Evolutionary conservation across 23 red algal genomes (phyloP), one percentile per base, ranked within the genome.

Genomic region (Gracilaria vermiculophylla): DNA sequence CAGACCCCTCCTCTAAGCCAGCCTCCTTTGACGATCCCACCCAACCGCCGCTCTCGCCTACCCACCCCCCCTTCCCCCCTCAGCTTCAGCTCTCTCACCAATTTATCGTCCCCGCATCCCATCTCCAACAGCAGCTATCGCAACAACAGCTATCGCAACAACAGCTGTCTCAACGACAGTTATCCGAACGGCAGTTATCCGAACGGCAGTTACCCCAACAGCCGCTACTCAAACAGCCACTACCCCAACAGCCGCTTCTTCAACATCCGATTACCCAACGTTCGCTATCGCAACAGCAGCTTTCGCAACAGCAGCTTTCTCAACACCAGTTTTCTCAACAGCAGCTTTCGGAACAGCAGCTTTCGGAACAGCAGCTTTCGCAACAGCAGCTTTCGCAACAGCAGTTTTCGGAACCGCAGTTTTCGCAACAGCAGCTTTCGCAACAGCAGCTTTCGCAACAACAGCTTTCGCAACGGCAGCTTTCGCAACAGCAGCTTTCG

Each of bases 21-120:
- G 15, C 31, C 2, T 1, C 64, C 10, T 70, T 70, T 35, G 64
- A 70, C 42, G 34, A 32, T 1, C 37, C 5, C 20, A 12, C 35
- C n/a, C 64, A 20, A 3, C 61, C 61, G 3, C 61, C 23, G 2
- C 61, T 66, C 64, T 27, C 37, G 19, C 64, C 64, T 27, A 39
- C 24, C 2, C 64, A 70, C 31, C 42, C 64, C 64, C 12, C 34
- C 1, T 43, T 42, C 37, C 33, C 64, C 13, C 5, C 64, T 3
- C 64, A 70, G 64, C 64, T 70, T 9, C 64, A 70, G 3, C 34
- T 70, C 64, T 16, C 64, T 1, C 64, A 70, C n/a, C 64, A 40
- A 42, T 29, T 35, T 16, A 27, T 35, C 55, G 19, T 24, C 1
- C 21, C 5, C 55, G 55, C 55, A 29, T 1, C 55, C 55, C 5